Evolutionary conservation across 805 yeast species (phyloP).

Genomic region (Candida qinlingensis): DNA sequence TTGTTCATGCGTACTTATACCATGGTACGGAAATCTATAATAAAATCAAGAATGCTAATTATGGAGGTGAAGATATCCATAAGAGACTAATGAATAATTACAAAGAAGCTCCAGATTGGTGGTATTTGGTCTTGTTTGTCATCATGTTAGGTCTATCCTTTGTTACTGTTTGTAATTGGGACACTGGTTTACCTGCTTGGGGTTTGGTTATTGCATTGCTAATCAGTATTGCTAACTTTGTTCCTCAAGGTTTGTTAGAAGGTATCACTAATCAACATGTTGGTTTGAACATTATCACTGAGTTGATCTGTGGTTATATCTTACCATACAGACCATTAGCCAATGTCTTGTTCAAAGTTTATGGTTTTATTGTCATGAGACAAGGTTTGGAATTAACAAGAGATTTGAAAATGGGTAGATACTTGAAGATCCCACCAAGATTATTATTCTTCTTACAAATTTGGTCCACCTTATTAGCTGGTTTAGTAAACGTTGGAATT

Average conservation of each 20-base stretch:
- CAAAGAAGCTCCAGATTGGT: conserved; percentile 63
- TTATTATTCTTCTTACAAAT: conserved; percentile 43
- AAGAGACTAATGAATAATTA: conserved; percentile 48
- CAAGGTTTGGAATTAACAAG: conserved; percentile 47
- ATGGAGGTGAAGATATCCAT: conserved; percentile 43
- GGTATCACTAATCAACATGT: conserved; percentile 50
- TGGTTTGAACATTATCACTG: conserved; percentile 55
- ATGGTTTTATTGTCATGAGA: conserved; percentile 47
- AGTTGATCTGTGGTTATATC: conserved; percentile 53
- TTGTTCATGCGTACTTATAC: conserved; percentile 51
- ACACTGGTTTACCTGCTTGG: conserved; percentile 57
- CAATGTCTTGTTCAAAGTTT: conserved; percentile 46
- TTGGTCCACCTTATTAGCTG: conserved; percentile 34
- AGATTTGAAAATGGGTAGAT: conserved; percentile 51
- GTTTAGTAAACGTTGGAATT: conserved; percentile 32
- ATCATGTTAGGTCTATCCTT: conserved; percentile 26
- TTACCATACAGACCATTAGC: conserved; percentile 51
- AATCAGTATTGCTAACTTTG: conserved; percentile 46
- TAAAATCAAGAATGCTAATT: conserved; percentile 31
- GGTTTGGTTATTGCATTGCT: conserved; percentile 51
- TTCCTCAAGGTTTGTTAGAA: conserved; percentile 53
- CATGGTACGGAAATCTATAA: conserved; percentile 49
- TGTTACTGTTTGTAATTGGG: conserved; percentile 29
- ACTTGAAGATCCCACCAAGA: conserved; percentile 54
- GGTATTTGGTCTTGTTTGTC: conserved; percentile 28